Evolutionary conservation across 2,329 filamentous ascomycete species (phyloP).

Genomic region (Chaetomiaceae sp.): DNA sequence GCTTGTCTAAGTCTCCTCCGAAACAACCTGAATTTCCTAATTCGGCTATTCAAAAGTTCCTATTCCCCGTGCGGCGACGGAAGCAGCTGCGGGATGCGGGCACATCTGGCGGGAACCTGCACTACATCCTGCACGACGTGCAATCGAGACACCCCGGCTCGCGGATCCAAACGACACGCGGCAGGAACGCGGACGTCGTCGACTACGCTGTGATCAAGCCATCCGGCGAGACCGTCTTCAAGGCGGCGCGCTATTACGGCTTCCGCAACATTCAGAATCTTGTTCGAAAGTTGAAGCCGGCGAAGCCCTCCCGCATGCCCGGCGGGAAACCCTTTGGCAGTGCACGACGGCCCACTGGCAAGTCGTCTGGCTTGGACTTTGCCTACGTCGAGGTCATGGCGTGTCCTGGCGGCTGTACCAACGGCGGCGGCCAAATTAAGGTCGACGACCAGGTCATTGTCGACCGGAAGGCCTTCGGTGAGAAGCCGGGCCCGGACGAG

Average conservation of each 20-base stretch:
- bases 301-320: slow-evolving; percentile 71
- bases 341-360: slow-evolving; percentile 49
- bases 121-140: slow-evolving; percentile 75
- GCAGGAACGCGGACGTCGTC: slow-evolving; percentile 85
- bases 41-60: slow-evolving; percentile 61
- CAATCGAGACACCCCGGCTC: slow-evolving; percentile 68
- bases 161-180: slow-evolving; percentile 64
- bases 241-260: slow-evolving; percentile 87
- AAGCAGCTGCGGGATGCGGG: slow-evolving; percentile 57
- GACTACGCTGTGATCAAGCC: slow-evolving; percentile 69
- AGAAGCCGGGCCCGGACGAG: slow-evolving; percentile 66
- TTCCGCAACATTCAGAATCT: slow-evolving; percentile 99
- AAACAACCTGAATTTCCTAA: slow-evolving; percentile 65
- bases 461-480: slow-evolving; percentile 43
- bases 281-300: slow-evolving; percentile 84
- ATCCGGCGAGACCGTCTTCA: slow-evolving; percentile 59
- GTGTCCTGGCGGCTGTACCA: slow-evolving; percentile 97
- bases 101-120: slow-evolving; percentile 82
- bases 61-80: slow-evolving; percentile 57
- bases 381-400: slow-evolving; percentile 99
- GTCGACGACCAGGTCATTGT: slow-evolving; percentile 68
- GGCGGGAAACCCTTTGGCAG: slow-evolving; percentile 62
- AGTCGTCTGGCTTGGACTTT: slow-evolving; percentile 59
- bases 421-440: slow-evolving; percentile 94
- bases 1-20: slow-evolving; percentile 51